These are phyloP conservation scores for Yarrowia sp. DNA, from an alignment of 805 yeast genomes.

Conservation along the genomic window DNA sequence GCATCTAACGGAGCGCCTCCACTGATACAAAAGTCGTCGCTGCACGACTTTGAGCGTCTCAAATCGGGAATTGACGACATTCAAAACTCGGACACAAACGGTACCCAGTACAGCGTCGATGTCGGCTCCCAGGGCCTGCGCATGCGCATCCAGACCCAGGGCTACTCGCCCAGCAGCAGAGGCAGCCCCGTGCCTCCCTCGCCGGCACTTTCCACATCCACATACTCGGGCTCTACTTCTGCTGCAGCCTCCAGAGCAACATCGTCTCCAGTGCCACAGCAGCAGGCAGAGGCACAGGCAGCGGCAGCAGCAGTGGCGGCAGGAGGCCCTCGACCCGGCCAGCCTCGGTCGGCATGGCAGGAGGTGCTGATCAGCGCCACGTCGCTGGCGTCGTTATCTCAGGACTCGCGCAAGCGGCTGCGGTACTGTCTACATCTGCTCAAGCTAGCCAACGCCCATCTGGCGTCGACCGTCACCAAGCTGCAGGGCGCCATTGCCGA, in stretches of 20 bases:
- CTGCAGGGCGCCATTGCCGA: conserved; percentile 54
- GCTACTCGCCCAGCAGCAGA: not conserved
- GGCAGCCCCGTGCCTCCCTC: conserved; percentile 18
- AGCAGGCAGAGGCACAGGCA: not conserved
- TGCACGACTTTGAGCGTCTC: conserved; percentile 20
- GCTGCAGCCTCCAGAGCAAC: conserved; percentile 5
- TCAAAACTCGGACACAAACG: conserved; percentile 18
- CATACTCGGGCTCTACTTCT: conserved; percentile 1
- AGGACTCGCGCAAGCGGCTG: conserved; percentile 71
- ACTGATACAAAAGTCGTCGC: conserved; percentile 15
- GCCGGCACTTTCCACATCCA: not conserved
- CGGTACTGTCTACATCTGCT: conserved; percentile 76
- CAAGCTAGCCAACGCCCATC: conserved; percentile 74
- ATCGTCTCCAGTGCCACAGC: not conserved
- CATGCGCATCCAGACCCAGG: conserved; percentile 23
- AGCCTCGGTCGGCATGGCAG: conserved; percentile 32
- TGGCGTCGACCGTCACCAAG: conserved; percentile 61
- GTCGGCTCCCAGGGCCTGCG: conserved; percentile 14
- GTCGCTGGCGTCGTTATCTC: conserved; percentile 44
- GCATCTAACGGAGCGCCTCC: conserved; percentile 11
- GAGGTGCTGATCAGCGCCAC: conserved; percentile 38
- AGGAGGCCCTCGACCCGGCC: not conserved
- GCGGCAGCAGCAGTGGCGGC: not conserved
- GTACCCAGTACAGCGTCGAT: conserved; percentile 15
- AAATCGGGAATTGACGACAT: conserved; percentile 23